phyloP scores from a whole-genome alignment of 768 basidiomycete genomes.

The Strobilomyces echinocephalus region DNA sequence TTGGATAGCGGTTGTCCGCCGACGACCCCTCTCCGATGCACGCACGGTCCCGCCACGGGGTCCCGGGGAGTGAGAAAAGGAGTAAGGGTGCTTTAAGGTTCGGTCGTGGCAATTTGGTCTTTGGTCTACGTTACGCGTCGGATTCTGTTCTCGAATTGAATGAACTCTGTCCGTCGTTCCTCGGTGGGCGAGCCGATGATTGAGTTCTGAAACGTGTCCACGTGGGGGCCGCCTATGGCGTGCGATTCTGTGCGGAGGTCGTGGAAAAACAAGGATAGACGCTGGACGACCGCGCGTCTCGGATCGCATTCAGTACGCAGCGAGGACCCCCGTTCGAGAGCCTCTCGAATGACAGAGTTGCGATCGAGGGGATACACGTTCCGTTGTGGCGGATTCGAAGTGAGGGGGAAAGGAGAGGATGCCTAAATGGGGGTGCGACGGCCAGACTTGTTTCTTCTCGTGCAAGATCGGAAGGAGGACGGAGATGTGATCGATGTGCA shows the following conservation, averaged over 20 bases:
- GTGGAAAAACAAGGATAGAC: not conserved
- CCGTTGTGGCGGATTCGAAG: not conserved
- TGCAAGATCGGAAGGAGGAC: not conserved
- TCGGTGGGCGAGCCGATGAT: not conserved
- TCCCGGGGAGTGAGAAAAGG: too few relatives aligned
- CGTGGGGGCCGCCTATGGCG: not conserved
- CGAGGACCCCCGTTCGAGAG: too few relatives aligned
- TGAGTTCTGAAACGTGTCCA: conserved; percentile 7
- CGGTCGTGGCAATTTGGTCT: not conserved
- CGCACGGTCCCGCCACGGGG: conserved; percentile 1
- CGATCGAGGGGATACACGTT: not conserved
- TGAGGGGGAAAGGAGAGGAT: not conserved
- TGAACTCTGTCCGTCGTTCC: not conserved
- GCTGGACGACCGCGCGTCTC: not conserved
- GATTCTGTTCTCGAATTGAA: not conserved
- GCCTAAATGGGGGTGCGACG: not conserved
- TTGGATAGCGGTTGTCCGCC: conserved; percentile 3
- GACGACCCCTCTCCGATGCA: conserved; percentile 2
- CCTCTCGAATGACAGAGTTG: not conserved
- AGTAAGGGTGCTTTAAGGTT: not conserved
- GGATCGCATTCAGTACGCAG: not conserved
- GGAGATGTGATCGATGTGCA: not conserved
- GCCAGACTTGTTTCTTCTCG: not conserved
- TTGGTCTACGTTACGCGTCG: not conserved
- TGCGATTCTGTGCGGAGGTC: conserved; percentile 1